A percentile compares a stretch with the other conserved stretches of the same genome.
Conservation (phyloP, 2,329 filamentous ascomycete species). For the Trichoderma oligosporum region DNA sequence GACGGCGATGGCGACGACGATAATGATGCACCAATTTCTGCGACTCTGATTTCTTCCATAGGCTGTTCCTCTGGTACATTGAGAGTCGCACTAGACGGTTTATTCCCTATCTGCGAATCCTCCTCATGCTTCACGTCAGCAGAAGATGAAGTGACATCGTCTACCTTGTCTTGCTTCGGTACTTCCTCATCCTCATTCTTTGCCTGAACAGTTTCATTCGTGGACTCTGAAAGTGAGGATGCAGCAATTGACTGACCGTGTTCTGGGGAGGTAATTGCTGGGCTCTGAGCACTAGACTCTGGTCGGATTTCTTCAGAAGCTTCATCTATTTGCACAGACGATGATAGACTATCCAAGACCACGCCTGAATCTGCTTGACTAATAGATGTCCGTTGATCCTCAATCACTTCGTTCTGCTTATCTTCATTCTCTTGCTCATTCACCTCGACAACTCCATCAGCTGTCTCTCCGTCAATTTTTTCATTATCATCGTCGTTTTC, state of each 20-base stretch:
- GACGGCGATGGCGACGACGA: not conserved
- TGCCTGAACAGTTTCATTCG: constrained; percentile 54
- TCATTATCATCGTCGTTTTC: constrained; percentile 9
- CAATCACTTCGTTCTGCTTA: constrained; percentile 24
- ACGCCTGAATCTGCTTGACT: constrained; percentile 54
- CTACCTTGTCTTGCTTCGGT: constrained; percentile 15
- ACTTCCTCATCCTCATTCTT: constrained; percentile 28
- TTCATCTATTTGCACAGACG: constrained; percentile 43
- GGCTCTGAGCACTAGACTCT: constrained; percentile 58
- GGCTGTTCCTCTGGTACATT: not conserved
- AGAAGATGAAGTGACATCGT: not conserved
- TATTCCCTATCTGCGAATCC: not conserved
- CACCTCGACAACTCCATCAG: constrained; percentile 17
- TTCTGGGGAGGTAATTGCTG: constrained; percentile 48
- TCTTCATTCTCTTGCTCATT: not conserved
- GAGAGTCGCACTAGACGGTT: not conserved
- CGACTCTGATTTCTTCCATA: not conserved
- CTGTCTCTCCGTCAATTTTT: not conserved
- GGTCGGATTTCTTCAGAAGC: constrained; percentile 46
- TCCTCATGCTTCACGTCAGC: not conserved
- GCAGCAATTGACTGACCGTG: constrained; percentile 58
- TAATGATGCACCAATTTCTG: not conserved
- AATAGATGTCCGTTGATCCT: constrained; percentile 33
- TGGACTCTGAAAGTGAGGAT: constrained; percentile 61
- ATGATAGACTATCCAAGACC: constrained; percentile 45